Evolutionary conservation across 495 filamentous ascomycete genomes (phyloP), one percentile per base, ranked within the genome.

Genomic region (Lasiosphaeria hispida): DNA sequence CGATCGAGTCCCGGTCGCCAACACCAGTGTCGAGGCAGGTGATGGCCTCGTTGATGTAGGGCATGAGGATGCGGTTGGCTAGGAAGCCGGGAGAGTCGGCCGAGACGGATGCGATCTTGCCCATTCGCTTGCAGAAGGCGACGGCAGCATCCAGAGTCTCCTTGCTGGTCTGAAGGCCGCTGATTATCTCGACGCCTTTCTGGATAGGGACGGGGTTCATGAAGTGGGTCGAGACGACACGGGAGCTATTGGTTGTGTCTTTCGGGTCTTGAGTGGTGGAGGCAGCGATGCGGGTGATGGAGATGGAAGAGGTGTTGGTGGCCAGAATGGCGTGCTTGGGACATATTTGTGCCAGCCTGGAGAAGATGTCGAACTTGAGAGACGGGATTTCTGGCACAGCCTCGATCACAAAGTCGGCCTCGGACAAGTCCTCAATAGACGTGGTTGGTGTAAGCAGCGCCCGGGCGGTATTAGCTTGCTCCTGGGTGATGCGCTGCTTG

Each of bases 131-230:
- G 67, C 94, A 89, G 70, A 99, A 95, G 7, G 77, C 86, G 14
- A 97, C 77, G n/a, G 93, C 90, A 4, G 87, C 87, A 7, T 88
- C 87, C 30, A 96, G 73, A 0, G 95, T 97, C 42, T 82, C 80
- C 59, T 83, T 67, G 11, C 89, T 93, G 7, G 94, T 99, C 70
- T 99, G 94, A 41, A 99, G 77, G 17, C 91, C 95, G 18, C 86
- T 83, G 64, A 99, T 97, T 57, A 99, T 96, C 77, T 99, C 94
- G 6, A 99, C 94, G 45, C 94, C 94, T 73, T 96, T 96, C 69
- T 97, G 95, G 3, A 99, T 75, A 1, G 94, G 95, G 0, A 99
- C 94, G 0, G 94, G 94, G 78, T 99, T 99, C 94, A 99, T 99
- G 76, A 99, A 99, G 73, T 99, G 94, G 47, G 95, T 97, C 50